Percentiles rank a stretch among this genome's conserved stretches.
Evolutionary conservation across 2,329 filamentous ascomycete species (phyloP).

Genomic region (Clonostachys rhizophaga): DNA sequence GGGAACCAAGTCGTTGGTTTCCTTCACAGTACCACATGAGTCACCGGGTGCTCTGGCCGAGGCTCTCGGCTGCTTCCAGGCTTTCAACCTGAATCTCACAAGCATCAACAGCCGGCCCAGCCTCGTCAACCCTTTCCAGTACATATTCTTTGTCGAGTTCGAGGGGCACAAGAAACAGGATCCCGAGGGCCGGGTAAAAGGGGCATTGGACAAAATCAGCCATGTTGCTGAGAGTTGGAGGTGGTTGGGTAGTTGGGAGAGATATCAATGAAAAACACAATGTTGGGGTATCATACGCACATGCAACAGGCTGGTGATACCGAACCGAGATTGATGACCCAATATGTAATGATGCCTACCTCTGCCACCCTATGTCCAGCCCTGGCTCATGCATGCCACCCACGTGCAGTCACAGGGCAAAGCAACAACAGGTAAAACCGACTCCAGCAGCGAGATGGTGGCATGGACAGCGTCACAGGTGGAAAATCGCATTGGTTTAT

Average conservation of each 20-base stretch:
- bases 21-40: conserved; percentile 77
- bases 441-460: too few species aligned
- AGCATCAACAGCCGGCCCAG: conserved; percentile 87
- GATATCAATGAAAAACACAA: conserved; percentile 8
- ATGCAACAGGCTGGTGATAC: background rate
- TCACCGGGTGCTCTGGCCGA: conserved; percentile 79
- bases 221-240: conserved; percentile 56
- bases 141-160: conserved; percentile 93
- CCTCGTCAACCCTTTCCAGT: conserved; percentile 72
- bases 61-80: conserved; percentile 73
- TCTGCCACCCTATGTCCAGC: too few species aligned
- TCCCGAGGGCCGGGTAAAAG: conserved; percentile 51
- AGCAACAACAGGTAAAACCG: too few species aligned
- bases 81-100: conserved; percentile 72
- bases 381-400: too few species aligned
- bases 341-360: too few species aligned
- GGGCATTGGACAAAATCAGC: conserved; percentile 54
- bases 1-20: conserved; percentile 67
- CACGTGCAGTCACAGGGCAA: too few species aligned
- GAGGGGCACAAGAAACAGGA: conserved; percentile 53
- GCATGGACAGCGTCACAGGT: too few species aligned
- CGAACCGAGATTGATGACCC: too few species aligned
- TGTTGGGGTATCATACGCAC: conserved; percentile 4
- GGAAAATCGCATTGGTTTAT: too few species aligned
- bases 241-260: conserved; percentile 67